Evolutionary conservation across 2,329 filamentous ascomycete species (phyloP).

Genomic region (Fusarium tjaetaba): DNA sequence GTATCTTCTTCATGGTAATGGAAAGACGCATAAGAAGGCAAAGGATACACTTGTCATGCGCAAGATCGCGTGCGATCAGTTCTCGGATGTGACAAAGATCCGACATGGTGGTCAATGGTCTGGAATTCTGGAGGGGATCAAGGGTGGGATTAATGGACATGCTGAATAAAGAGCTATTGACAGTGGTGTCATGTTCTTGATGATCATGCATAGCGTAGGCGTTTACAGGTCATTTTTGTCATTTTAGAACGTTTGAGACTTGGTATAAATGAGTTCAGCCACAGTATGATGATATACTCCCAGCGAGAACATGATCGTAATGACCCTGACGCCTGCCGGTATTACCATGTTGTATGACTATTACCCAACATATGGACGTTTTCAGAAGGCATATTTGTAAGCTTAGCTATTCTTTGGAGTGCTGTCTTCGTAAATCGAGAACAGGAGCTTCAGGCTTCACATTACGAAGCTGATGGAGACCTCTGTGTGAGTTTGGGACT

Average conservation of each 20-base stretch:
- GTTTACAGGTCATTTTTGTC: constrained; percentile 19
- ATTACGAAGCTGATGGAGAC: background rate
- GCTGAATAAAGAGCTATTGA: constrained; percentile 29
- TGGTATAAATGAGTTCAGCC: background rate
- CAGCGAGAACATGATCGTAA: background rate
- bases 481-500: background rate
- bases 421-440: no score
- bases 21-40: constrained; percentile 70
- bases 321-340: background rate
- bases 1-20: constrained; percentile 71
- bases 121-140: constrained; percentile 62
- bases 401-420: background rate
- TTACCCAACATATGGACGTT: background rate
- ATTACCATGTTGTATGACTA: background rate
- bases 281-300: background rate
- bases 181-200: background rate
- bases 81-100: constrained; percentile 59
- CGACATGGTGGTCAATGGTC: constrained; percentile 58
- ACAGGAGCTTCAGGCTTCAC: no score
- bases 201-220: constrained; percentile 41
- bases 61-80: constrained; percentile 72
- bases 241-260: background rate
- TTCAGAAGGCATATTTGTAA: background rate
- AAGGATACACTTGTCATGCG: constrained; percentile 81
- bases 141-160: constrained; percentile 54